Conservation (phyloP, 169 alveolate genomes). For the Eimeria brunetti region DNA sequence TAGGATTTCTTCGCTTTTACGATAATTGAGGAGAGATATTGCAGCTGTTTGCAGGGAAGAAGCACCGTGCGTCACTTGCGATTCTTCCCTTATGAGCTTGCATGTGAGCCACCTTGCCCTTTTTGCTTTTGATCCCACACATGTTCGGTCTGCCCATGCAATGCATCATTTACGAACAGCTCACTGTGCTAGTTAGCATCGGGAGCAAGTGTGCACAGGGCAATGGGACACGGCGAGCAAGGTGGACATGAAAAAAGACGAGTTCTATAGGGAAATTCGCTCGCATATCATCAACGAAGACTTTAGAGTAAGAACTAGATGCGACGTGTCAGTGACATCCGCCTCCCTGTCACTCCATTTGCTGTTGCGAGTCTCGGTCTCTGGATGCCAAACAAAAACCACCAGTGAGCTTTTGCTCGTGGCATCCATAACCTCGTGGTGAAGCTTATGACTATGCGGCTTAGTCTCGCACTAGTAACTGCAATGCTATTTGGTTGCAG, state of each 20-base stretch:
- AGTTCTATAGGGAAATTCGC: conserved; percentile 23
- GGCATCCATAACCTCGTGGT: not conserved
- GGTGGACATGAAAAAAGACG: conserved; percentile 58
- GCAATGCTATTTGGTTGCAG: conserved; percentile 21
- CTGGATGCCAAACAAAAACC: not conserved
- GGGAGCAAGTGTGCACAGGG: conserved; percentile 35
- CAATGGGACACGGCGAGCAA: conserved; percentile 76
- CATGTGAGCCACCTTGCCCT: conserved; percentile 32
- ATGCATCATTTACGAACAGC: not conserved
- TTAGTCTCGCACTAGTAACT: not conserved
- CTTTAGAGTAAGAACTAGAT: conserved; percentile 26
- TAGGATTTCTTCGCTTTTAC: not conserved
- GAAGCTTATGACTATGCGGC: not conserved
- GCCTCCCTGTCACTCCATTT: not conserved
- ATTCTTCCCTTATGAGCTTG: conserved; percentile 62
- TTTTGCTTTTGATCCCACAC: not conserved
- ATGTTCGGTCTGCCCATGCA: not conserved
- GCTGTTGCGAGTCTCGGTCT: not conserved
- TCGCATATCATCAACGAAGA: conserved; percentile 71
- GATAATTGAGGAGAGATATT: not conserved
- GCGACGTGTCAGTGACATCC: not conserved
- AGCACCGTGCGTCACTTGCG: conserved; percentile 15
- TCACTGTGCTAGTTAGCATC: not conserved
- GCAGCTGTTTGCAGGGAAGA: conserved; percentile 55
- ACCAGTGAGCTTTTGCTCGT: not conserved